Percentiles rank a stretch among this genome's conserved stretches.
Conservation (phyloP, 2,329 filamentous ascomycete species). For the Macrophomina tecta region DNA sequence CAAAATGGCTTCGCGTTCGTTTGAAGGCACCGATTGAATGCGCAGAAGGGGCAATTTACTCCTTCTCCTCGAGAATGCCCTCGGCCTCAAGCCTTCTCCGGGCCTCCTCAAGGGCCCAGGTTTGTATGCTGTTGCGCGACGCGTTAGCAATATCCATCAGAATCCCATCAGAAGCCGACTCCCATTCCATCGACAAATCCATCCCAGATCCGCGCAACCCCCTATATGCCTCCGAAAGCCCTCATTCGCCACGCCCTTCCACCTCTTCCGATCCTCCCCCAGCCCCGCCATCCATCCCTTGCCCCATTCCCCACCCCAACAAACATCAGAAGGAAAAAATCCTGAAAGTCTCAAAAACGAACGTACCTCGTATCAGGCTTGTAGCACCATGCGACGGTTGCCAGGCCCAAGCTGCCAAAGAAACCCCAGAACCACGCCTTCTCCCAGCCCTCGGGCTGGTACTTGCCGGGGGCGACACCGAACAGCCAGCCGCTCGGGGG, state of each 20-base stretch:
- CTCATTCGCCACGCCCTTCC: not conserved
- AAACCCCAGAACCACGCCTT: slow-evolving; percentile 83
- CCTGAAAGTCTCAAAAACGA: not conserved
- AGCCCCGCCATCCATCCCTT: not conserved
- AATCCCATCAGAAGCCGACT: not conserved
- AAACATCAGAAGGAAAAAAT: not conserved
- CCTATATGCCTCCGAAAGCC: not conserved
- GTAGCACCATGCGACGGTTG: slow-evolving; percentile 84
- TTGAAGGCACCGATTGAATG: not conserved
- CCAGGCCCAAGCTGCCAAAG: slow-evolving; percentile 75
- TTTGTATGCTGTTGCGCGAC: slow-evolving; percentile 78
- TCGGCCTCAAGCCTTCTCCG: slow-evolving; percentile 93
- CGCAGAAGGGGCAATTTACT: not conserved
- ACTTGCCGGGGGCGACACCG: slow-evolving; percentile 91
- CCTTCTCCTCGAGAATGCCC: slow-evolving; percentile 80
- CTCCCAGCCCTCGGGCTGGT: slow-evolving; percentile 97
- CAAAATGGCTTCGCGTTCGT: not conserved
- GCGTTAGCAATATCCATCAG: slow-evolving; percentile 31
- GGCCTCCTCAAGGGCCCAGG: slow-evolving; percentile 97
- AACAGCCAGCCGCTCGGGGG: slow-evolving; percentile 91
- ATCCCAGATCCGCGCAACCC: not conserved
- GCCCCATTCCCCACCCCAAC: not conserved
- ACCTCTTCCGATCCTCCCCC: not conserved
- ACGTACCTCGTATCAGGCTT: slow-evolving; percentile 99
- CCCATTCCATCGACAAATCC: not conserved